Base-by-base conservation (phyloP, 169 alveolate genomes). In the Cryptosporidium parvum region DNA sequence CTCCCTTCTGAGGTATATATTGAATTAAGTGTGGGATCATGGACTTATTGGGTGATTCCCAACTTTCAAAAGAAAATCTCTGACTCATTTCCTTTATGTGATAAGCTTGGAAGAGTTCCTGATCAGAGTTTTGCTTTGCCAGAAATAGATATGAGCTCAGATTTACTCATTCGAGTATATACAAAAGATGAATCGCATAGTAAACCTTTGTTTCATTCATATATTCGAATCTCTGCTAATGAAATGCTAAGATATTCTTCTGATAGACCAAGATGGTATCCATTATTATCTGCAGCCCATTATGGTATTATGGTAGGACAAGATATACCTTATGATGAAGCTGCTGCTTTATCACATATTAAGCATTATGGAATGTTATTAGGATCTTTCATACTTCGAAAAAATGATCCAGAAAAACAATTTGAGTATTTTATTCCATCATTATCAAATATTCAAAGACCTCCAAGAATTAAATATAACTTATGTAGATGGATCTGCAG, bases 261-360 rank as follows among this genome's bases (percentile, higher is more conserved):
- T 37, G 89, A 80, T 44, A 59, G 89, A 29, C 89, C 89, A 21
- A 58, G 69, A 26, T 80, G 89, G 89, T 80, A 80, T 65, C 89
- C 89, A 21, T 48, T 80, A 48, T 33, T 80, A n/a, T 80, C 89
- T 10, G 80, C 89, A 44, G 89, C 89, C 29, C 89, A 80, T 65
- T 80, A 80, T 65, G 89, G 89, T 39, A 62, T 80, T 29, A 80
- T 80, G 89, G 75, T 80, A 48, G 89, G 89, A 7, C 89, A 80
- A 62, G 89, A 80, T 62, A 62, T 80, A 62, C 89, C 89, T 31
- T 80, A 62, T 80, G 89, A 80, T 65, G 80, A 80, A 23, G 89
- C 89, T n/a, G 89, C 53, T 21, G 89, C 89, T 18, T 80, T 80
- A 26, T 59, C 89, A 9, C 89, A 80, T 80, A 80, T 80, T 21